These are phyloP conservation scores for Rostrohypoxylon terebratum DNA, from an alignment of 495 filamentous ascomycete species.

Conservation along the genomic window DNA sequence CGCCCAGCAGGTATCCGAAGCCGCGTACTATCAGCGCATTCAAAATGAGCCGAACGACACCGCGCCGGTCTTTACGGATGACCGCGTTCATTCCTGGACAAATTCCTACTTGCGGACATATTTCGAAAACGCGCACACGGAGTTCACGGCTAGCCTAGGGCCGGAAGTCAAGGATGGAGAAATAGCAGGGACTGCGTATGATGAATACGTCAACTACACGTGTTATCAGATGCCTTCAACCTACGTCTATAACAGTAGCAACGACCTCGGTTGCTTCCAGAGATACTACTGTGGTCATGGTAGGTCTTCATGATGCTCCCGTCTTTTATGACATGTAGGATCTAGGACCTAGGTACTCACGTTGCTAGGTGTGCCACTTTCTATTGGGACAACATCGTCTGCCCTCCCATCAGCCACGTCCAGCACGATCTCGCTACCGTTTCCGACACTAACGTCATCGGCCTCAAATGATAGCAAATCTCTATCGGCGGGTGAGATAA, in stretches of 20 bases:
- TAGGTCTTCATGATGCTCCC: not conserved
- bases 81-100: not conserved
- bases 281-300: not conserved
- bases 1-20: not conserved
- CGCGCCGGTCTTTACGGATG: not conserved
- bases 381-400: not conserved
- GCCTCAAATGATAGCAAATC: not conserved
- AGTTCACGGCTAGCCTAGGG: not conserved
- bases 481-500: not conserved
- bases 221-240: not conserved
- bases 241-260: not conserved
- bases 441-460: not conserved
- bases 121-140: not conserved
- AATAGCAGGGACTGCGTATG: not conserved
- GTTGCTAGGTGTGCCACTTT: not conserved
- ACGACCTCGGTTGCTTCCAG: not conserved
- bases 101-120: not conserved
- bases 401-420: not conserved
- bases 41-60: not conserved
- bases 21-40: not conserved
- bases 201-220: not conserved
- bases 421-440: not conserved
- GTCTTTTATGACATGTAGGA: not conserved
- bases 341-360: too few relatives aligned
- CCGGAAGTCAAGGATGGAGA: not conserved